Conservation (phyloP, 139 green algal genomes). For the Haematococcus lacustris region DNA sequence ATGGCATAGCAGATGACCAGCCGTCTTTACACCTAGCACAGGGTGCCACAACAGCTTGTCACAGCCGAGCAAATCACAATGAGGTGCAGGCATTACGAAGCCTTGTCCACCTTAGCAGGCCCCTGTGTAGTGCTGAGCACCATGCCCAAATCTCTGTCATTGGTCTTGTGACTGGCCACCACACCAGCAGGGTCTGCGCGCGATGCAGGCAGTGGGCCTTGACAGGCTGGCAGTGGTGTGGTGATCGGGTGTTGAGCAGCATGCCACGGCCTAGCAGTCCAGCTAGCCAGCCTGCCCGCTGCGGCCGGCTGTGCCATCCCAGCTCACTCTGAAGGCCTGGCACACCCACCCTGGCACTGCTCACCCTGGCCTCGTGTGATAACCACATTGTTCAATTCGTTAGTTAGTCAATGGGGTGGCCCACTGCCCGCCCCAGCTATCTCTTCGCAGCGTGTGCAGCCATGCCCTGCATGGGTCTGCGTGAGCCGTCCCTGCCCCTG, state of each 20-base stretch:
- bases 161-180: neutral
- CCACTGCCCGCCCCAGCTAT: no score
- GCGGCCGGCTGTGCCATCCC: no score
- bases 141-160: neutral
- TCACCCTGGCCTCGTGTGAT: neutral
- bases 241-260: no score
- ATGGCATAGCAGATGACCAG: no score
- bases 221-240: no score
- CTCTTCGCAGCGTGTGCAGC: no score
- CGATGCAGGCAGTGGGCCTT: no score
- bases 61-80: neutral
- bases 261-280: no score
- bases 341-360: neutral
- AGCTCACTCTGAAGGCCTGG: no score
- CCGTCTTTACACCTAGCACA: no score
- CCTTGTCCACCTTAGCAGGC: neutral
- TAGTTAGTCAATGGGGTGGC: neutral
- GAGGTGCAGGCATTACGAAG: neutral
- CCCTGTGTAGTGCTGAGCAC: neutral
- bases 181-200: no score
- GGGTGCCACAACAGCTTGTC: neutral
- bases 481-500: neutral
- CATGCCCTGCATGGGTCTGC: neutral
- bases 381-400: neutral
- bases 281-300: no score